Evolutionary conservation across 1,139 yeast genomes (phyloP).

Genomic region (Taiozyma sp.): DNA sequence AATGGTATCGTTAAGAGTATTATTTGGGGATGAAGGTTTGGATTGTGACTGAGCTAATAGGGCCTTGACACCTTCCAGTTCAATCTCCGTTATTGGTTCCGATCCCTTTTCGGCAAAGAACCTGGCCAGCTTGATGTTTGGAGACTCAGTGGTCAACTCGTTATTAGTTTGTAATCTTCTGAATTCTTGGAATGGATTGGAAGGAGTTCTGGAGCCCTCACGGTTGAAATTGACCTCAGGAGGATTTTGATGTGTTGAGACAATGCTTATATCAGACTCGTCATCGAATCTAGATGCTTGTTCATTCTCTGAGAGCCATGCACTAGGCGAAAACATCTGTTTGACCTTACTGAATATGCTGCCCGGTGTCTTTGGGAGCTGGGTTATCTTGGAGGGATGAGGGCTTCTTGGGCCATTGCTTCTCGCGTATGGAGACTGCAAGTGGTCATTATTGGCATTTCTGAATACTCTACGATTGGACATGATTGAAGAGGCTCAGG

Average conservation of each 20-base stretch:
- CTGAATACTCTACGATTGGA: not conserved
- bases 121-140: slow-evolving; percentile 60
- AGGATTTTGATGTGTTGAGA: not conserved
- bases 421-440: slow-evolving; percentile 13
- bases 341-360: slow-evolving; percentile 21
- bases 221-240: not conserved
- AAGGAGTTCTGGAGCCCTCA: slow-evolving; percentile 4
- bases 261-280: not conserved
- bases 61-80: slow-evolving; percentile 80
- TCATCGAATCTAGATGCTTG: not conserved
- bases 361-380: slow-evolving; percentile 15
- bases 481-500: not conserved
- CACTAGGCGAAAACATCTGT: slow-evolving; percentile 21
- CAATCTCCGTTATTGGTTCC: slow-evolving; percentile 67
- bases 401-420: not conserved
- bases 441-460: slow-evolving; percentile 4
- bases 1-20: slow-evolving; percentile 1
- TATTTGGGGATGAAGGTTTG: slow-evolving; percentile 1
- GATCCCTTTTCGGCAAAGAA: slow-evolving; percentile 79
- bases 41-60: slow-evolving; percentile 31
- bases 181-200: slow-evolving; percentile 19
- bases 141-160: slow-evolving; percentile 23
- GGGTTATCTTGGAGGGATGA: not conserved
- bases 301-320: slow-evolving; percentile 9
- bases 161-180: slow-evolving; percentile 9